Evolutionary conservation across 345 rosid genomes (phyloP).

Genomic region (Eucalyptus curtisii): DNA sequence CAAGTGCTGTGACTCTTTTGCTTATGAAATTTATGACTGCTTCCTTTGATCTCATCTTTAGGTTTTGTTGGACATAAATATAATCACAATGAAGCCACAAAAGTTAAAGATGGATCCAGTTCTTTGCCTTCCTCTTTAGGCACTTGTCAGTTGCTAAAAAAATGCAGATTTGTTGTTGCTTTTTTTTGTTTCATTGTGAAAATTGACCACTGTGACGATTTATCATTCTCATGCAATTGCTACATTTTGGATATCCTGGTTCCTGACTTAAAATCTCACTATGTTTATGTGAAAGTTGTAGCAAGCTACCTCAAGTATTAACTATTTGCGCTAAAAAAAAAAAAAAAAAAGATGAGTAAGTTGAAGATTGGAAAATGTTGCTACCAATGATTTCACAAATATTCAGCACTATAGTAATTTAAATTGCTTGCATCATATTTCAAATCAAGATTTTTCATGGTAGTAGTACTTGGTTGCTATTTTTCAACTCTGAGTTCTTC

Average conservation of each 20-base stretch:
- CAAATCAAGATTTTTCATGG: neutral
- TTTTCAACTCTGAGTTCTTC: neutral
- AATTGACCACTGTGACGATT: neutral
- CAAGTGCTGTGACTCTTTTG: neutral
- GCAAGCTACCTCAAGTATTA: neutral
- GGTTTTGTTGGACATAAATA: neutral
- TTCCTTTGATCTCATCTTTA: neutral
- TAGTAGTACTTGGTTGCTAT: neutral
- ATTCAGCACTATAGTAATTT: neutral
- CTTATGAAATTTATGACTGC: neutral
- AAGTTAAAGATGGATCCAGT: neutral
- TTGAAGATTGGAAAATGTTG: neutral
- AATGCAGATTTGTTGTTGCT: neutral
- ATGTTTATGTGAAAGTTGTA: neutral
- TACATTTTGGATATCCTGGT: neutral
- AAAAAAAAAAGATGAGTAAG: neutral
- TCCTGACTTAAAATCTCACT: neutral
- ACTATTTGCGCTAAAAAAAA: neutral
- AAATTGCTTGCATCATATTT: neutral
- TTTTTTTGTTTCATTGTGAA: neutral
- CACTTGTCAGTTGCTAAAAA: neutral
- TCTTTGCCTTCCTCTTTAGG: neutral
- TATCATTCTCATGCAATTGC: neutral
- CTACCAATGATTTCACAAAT: neutral
- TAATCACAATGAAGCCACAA: neutral